A percentile compares a stretch with the other conserved stretches of the same genome.
phyloP scores from a whole-genome alignment of 2,329 filamentous ascomycete genomes.

The Aspergillus alliaceus region DNA sequence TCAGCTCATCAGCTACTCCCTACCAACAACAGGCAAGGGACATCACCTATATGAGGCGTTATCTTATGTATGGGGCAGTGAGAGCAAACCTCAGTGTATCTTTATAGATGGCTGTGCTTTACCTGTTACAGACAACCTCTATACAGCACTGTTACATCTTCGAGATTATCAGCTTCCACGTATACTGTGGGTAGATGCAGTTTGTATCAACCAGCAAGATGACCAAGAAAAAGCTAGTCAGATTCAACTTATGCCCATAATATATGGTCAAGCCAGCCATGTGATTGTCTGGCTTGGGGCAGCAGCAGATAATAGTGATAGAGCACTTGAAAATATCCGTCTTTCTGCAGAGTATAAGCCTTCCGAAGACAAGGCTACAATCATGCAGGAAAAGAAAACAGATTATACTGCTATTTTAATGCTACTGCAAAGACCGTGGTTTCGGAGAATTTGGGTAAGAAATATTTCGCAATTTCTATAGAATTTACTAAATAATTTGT shows the following conservation, averaged over 20 bases:
- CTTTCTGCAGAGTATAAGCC: neutral
- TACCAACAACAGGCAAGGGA: neutral
- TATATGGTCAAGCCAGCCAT: conserved; percentile 17
- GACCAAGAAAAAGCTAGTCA: conserved; percentile 19
- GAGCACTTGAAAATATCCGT: neutral
- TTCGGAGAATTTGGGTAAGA: conserved; percentile 3
- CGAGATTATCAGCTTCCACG: neutral
- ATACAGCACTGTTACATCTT: neutral
- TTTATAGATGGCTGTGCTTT: neutral
- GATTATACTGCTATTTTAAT: neutral
- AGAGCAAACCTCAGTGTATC: neutral
- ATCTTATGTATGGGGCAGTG: neutral
- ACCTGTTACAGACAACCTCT: neutral
- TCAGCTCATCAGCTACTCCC: neutral
- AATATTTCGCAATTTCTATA: neutral
- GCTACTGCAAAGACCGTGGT: neutral
- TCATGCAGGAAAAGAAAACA: neutral
- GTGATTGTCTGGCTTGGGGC: no score
- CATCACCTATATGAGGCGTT: neutral
- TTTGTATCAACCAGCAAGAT: conserved; percentile 24
- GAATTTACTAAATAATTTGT: neutral
- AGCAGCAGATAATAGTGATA: neutral
- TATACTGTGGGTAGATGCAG: conserved; percentile 19
- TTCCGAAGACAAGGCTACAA: neutral
- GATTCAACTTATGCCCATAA: conserved; percentile 19